Evolutionary conservation across 768 basidiomycete species (phyloP), one percentile per base, ranked within the genome.

Genomic region (Amanita muscaria): DNA sequence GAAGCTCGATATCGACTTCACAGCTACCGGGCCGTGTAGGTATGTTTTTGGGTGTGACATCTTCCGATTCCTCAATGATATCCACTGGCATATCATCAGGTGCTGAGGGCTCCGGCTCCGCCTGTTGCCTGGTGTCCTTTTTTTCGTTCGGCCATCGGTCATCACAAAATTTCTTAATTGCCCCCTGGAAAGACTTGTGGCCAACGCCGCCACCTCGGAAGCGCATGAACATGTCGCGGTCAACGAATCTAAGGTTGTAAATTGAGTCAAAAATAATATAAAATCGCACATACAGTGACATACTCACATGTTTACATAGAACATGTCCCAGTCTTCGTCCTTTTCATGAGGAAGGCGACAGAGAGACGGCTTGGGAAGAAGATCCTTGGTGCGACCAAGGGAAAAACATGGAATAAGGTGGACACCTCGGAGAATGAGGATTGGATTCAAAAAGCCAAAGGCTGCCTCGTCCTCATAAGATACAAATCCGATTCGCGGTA

Each of bases 181-280:
- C n/a, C n/a, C n/a, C n/a, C n/a, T n/a, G n/a, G n/a, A n/a, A n/a
- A n/a, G 34, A 35, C 21, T 35, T 35, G 41, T 68, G 67, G 0
- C 67, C 62, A 5, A 66, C 44, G 0, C 65, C 60, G 0, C 60
- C 54, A 0, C 64, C 65, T 1, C 47, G 48, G 25, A 58, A 61
- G 0, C 56, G 30, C 64, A 66, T 64, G 19, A 58, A 44, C 57
- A 62, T 7, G n/a, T n/a, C n/a, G n/a, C n/a, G n/a, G n/a, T n/a
- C n/a, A n/a, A n/a, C n/a, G n/a, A n/a, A n/a, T n/a, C 64, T 66
- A 35, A 36, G 23, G 24, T 16, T 10, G 23, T 5, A 35, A 35
- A 37, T 40, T 12, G 21, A 31, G 32, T 49, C 15, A 25, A 35
- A 40, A 44, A 21, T 6, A 34, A 15, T 2, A 40, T 12, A 14